A percentile compares a stretch with the other conserved stretches of the same genome.
Conservation (phyloP, 2,329 filamentous ascomycete species). For the Claviceps monticola region DNA sequence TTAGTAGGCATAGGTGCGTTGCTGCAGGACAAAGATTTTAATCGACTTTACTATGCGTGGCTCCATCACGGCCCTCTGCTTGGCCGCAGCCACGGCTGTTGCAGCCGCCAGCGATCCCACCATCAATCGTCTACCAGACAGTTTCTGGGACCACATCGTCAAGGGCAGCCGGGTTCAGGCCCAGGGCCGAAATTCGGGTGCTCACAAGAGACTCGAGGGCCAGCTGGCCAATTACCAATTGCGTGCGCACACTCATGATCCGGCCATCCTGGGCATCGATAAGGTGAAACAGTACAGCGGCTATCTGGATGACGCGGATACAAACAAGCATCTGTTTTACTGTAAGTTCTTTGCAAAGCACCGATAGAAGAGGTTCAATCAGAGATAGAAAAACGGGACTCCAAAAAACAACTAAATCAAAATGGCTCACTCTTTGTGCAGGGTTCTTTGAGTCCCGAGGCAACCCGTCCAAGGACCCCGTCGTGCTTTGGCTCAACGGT, state of each 20-base stretch:
- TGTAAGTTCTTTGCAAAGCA: conserved; percentile 43
- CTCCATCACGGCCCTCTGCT: not conserved
- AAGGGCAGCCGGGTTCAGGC: conserved; percentile 71
- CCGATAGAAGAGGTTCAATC: not conserved
- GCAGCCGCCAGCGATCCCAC: not conserved
- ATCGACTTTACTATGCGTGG: not conserved
- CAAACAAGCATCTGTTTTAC: conserved; percentile 97
- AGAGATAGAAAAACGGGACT: not conserved
- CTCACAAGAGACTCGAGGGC: conserved; percentile 55
- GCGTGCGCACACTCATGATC: conserved; percentile 80
- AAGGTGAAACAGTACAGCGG: conserved; percentile 95
- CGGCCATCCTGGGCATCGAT: conserved; percentile 70
- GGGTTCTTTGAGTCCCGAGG: conserved; percentile 38
- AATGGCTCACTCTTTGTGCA: conserved; percentile 19
- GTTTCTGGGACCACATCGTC: conserved; percentile 80
- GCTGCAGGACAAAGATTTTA: too few species aligned
- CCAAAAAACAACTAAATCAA: not conserved
- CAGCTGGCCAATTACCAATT: conserved; percentile 76
- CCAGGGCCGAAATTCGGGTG: conserved; percentile 21
- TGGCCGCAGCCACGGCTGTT: conserved; percentile 1
- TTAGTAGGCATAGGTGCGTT: too few species aligned
- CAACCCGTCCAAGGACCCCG: conserved; percentile 20
- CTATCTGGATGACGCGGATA: conserved; percentile 88
- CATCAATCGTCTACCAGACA: conserved; percentile 51
- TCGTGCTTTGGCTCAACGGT: conserved; percentile 42